A percentile compares a stretch with the other conserved stretches of the same genome.
Evolutionary conservation across 805 yeast species (phyloP).

Genomic region (Wickerhamiella hasegawae): DNA sequence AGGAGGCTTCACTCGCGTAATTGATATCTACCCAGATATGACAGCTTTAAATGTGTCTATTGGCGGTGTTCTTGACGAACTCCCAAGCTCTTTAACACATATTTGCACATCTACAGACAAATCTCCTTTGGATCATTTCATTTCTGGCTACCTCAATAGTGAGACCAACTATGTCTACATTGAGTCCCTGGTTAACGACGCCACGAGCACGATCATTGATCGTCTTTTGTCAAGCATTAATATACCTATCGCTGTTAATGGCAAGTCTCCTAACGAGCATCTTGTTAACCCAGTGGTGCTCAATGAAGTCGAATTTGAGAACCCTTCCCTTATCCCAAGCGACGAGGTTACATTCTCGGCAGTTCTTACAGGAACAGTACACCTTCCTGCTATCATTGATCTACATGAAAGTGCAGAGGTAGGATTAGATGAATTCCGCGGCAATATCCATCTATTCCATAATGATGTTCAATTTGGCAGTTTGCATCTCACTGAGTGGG

Average conservation of each 20-base stretch:
- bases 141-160: constrained; percentile 16
- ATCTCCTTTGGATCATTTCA: constrained; percentile 18
- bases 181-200: constrained; percentile 9
- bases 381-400: constrained; percentile 14
- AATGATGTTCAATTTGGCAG: constrained; percentile 28
- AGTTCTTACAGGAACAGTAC: constrained; percentile 13
- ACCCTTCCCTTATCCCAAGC: neutral
- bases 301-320: constrained; percentile 12
- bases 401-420: constrained; percentile 16
- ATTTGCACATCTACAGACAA: too few species aligned
- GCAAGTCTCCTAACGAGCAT: constrained; percentile 15
- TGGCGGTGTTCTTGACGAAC: neutral
- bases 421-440: constrained; percentile 26
- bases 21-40: constrained; percentile 2
- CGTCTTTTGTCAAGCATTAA: constrained; percentile 6
- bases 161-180: constrained; percentile 10
- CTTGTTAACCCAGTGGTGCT: constrained; percentile 17
- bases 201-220: constrained; percentile 9
- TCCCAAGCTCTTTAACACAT: too few species aligned
- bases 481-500: constrained; percentile 32
- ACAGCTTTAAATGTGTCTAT: constrained; percentile 9
- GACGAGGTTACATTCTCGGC: constrained; percentile 13
- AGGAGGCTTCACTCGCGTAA: constrained; percentile 7
- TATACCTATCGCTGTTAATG: constrained; percentile 10
- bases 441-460: constrained; percentile 27